Percentiles rank a stretch among this genome's conserved stretches.
Conservation (phyloP, 2,329 filamentous ascomycete species). For the Aspergillus pseudotamarii region DNA sequence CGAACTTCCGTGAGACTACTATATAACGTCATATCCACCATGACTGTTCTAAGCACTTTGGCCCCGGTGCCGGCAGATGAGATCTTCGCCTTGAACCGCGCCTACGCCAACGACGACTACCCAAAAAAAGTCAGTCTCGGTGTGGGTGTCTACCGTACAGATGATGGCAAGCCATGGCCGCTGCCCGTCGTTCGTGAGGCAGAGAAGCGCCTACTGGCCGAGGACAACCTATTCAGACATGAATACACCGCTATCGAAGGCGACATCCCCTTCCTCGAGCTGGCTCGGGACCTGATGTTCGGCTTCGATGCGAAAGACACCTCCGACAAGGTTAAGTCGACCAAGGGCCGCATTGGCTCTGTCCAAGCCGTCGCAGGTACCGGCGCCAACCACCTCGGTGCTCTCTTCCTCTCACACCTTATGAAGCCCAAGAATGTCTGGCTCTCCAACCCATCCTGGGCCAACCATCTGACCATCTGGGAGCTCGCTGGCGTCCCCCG, state of each 20-base stretch:
- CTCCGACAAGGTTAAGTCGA: slow-evolving; percentile 27
- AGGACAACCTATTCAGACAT: slow-evolving; percentile 88
- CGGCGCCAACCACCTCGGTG: slow-evolving; percentile 88
- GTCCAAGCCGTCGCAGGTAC: slow-evolving; percentile 96
- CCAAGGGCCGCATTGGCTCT: slow-evolving; percentile 61
- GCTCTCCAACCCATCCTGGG: slow-evolving; percentile 94
- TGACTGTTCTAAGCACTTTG: slow-evolving; percentile 51
- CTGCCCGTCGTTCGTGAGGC: slow-evolving; percentile 92
- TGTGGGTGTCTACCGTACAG: slow-evolving; percentile 86
- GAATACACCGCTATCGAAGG: slow-evolving; percentile 97
- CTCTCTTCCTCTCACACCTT: slow-evolving; percentile 87
- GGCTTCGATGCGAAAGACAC: slow-evolving; percentile 57
- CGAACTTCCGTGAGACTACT: not conserved
- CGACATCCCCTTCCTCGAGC: slow-evolving; percentile 76
- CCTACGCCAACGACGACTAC: slow-evolving; percentile 73
- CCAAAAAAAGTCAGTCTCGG: slow-evolving; percentile 85
- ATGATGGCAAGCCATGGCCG: slow-evolving; percentile 95
- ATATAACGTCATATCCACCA: slow-evolving; percentile 18
- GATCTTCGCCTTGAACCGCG: slow-evolving; percentile 85
- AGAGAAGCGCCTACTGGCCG: slow-evolving; percentile 67
- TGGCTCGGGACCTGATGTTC: slow-evolving; percentile 85
- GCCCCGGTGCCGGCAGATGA: slow-evolving; percentile 88
- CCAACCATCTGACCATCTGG: slow-evolving; percentile 97
- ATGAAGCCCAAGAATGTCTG: slow-evolving; percentile 75
- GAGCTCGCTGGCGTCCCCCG: slow-evolving; percentile 70